phyloP scores from a whole-genome alignment of 2,329 filamentous ascomycete genomes.

The Pyrenophora tritici-repentis region DNA sequence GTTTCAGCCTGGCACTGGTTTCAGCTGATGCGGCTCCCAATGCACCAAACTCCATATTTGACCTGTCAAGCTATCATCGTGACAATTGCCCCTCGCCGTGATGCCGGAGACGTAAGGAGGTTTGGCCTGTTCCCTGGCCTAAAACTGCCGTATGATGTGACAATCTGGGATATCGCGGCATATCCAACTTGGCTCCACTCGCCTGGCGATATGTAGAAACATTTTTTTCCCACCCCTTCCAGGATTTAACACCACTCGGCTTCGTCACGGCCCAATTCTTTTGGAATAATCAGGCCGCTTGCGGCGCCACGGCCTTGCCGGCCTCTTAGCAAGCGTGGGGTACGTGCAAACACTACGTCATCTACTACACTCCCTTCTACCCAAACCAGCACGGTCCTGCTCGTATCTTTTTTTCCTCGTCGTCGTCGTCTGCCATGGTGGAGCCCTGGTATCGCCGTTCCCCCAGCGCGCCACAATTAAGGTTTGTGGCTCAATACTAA shows the following conservation, averaged over 20 bases:
- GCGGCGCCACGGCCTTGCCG: conserved; percentile 2
- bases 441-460: not conserved
- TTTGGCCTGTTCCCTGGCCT: not conserved
- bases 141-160: conserved; percentile 17
- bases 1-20: conserved; percentile 17
- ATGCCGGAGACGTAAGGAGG: not conserved
- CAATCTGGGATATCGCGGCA: conserved; percentile 17
- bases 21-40: conserved; percentile 31
- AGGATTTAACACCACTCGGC: conserved; percentile 2
- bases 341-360: conserved; percentile 3
- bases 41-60: conserved; percentile 26
- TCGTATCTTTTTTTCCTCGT: too few species aligned
- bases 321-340: not conserved
- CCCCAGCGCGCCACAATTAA: not conserved
- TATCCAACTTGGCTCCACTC: conserved; percentile 9
- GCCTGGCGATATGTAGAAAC: conserved; percentile 6
- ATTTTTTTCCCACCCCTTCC: conserved; percentile 7
- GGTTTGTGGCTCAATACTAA: conserved; percentile 25
- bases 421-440: too few species aligned
- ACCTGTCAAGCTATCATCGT: conserved; percentile 8
- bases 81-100: conserved; percentile 7
- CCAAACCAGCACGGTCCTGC: too few species aligned
- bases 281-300: conserved; percentile 2
- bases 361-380: not conserved
- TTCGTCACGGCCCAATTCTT: conserved; percentile 6